Base-by-base conservation (phyloP, 2,329 filamentous ascomycete species). In the Raffaelea arxii region DNA sequence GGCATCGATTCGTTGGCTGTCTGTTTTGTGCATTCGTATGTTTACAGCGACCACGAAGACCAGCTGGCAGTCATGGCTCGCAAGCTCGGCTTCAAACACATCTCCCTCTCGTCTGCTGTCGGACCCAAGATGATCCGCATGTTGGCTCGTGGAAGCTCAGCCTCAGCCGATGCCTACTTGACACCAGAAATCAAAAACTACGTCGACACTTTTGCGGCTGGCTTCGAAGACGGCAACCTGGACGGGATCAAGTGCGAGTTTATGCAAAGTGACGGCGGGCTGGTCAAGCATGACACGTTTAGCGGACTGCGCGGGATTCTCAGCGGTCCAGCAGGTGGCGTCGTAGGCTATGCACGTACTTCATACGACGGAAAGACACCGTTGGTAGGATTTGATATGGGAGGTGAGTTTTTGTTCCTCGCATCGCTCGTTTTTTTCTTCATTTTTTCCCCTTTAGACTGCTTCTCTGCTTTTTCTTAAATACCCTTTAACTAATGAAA, bases 271-370 rank as follows among this genome's bases (percentile, higher is more conserved):
- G n/a, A n/a, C n/a, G n/a, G n/a, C 25, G 53, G 51, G 4, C 49
- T 54, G 27, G 51, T 53, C 16, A 47, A 41, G 19, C 46, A 49
- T 25, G 38, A 45, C 18, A 32, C 19, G 1, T 53, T 53, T 32
- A 49, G 46, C 23, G 53, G 53, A 4, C 44, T 54, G 3, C 71
- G 75, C 51, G 81, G 80, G 2, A 84, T 86, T 48, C 59, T 86
- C 0, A 83, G 78, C 4, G 82, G 82, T 0, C 82, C 82, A 25
- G 82, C 82, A 27, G 82, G 81, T 21, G 82, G 82, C 36, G 82
- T 85, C 0, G 81, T 85, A 5, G 82, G 82, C 10, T 85, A 85
- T 62, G 82, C 82, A n/a, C 67, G 83, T n/a, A 86, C 82, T 1
- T 82, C 77, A 4, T 86, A 84, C 61, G 82, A 86, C 54, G 71